Base-by-base conservation (phyloP, 768 basidiomycete species). In the Russula olivacea region DNA sequence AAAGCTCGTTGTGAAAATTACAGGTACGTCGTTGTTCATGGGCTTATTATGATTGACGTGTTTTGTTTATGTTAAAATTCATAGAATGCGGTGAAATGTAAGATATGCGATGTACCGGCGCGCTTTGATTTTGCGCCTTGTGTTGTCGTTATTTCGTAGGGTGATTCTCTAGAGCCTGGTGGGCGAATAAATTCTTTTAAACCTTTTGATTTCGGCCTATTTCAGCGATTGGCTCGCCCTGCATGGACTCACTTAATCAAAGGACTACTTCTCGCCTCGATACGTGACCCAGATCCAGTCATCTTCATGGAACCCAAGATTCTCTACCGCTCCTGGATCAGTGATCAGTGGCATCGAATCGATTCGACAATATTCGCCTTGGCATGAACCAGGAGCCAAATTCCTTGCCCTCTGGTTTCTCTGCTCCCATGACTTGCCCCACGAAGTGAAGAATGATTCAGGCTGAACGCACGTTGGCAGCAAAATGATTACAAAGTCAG, bases 261-360 rank as follows among this genome's bases (percentile, higher is more conserved):
- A 74, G 94, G 94, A 0, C 78, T 98, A 2, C 77, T 98, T 5
- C 79, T 97, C 10, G 83, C 85, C 17, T 86, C 93, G 0, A 92
- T 98, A 58, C 84, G 93, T 40, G 94, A 98, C 69, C 91, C 92
- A 0, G 95, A 95, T 69, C 95, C 95, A 0, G 90, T 93, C 15
- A 84, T 98, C 49, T 92, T 98, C 74, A 91, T 98, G 87, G 94
- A 98, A 73, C 94, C 94, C 50, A 87, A 98, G 77, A 83, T 96
- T 61, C 77, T 98, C 15, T 98, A 98, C 72, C 87, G 94, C 55
- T 94, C 93, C 50, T 84, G 57, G 34, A n/a, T 48, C 15, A 25
- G 15, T 23, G 14, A 47, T 47, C 45, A 21, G 21, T 21, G 3
- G 38, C 40, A 19, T 23, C 45, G 23, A 15, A 11, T n/a, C 5